These are phyloP conservation scores for Nakazawaea populi DNA, from an alignment of 805 yeast genomes.

Conservation along the genomic window DNA sequence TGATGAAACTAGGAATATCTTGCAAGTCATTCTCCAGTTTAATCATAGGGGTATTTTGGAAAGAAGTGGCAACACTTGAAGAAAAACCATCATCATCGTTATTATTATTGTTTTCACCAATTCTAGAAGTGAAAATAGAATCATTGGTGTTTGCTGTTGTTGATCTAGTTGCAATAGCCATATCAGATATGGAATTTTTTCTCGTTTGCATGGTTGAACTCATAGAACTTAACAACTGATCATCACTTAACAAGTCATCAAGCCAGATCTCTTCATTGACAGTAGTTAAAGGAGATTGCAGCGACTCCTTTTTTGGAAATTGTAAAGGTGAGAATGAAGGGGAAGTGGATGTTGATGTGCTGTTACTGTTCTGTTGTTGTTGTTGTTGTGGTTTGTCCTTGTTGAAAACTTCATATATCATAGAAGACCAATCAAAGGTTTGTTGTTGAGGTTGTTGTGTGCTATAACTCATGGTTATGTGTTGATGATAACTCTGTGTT, in stretches of 20 bases:
- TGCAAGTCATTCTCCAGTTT: constrained; percentile 6
- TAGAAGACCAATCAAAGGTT: constrained; percentile 10
- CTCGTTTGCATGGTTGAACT: not conserved
- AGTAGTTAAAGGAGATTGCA: constrained; percentile 4
- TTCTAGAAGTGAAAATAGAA: not conserved
- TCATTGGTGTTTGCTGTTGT: not conserved
- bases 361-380: not conserved
- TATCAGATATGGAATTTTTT: not conserved
- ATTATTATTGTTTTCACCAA: not conserved
- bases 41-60: constrained; percentile 10
- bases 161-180: not conserved
- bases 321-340: constrained; percentile 4
- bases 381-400: constrained; percentile 1
- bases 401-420: constrained; percentile 10
- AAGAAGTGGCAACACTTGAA: constrained; percentile 2
- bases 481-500: not conserved
- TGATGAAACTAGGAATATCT: constrained; percentile 5
- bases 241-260: constrained; percentile 8
- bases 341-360: constrained; percentile 2
- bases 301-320: constrained; percentile 5
- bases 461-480: not conserved
- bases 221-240: not conserved
- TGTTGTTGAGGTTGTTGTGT: not conserved
- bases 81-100: not conserved
- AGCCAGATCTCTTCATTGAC: constrained; percentile 9